Base-by-base conservation (phyloP, 495 filamentous ascomycete species). In the Penicillium atrosanguineum region DNA sequence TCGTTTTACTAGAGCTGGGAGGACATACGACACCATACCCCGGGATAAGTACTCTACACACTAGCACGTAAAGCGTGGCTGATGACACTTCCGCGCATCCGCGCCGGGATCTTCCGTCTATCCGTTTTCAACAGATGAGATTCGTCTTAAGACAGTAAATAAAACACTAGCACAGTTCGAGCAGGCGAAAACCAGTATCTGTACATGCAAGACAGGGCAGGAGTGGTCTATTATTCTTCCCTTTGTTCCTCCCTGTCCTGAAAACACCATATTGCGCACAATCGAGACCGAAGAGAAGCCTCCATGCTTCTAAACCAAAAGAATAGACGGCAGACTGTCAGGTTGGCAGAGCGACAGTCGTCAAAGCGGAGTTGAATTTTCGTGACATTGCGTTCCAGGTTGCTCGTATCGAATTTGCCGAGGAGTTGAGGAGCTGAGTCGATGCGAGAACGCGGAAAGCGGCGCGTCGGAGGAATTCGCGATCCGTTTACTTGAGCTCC, bases 401-500 rank as follows among this genome's bases (percentile, higher is more conserved):
- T 44, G 26, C 28, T 48, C 60, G 29, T 51, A 29, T 55, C 57
- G 46, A 56, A n/a, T 15, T 12, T 26, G 46, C 39, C 54, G 48
- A 44, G 19, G 12, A 25, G 19, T 51, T 34, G 46, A 36, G 28
- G 28, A 29, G 36, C 49, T 47, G 25, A 37, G 18, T 52, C 51
- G 54, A 55, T 59, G 38, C 28, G 44, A 34, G 48, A 44, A 42
- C 49, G 40, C 28, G 51, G 41, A 57, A 50, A 50, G 47, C 44
- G 12, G 38, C 40, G 44, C 43, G 55, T 38, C 53, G 46, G 52
- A 55, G 41, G 14, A 44, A 61, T 50, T 21, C 48, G 28, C 41
- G 64, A 68, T 50, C 62, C 51, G 50, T 76, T 81, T 92, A 98
- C 80, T 95, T 95, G 67, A 97, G 87, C 65, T 82, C 69, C 52